Base-by-base conservation (phyloP, 768 basidiomycete genomes). In the Suillus subluteus region DNA sequence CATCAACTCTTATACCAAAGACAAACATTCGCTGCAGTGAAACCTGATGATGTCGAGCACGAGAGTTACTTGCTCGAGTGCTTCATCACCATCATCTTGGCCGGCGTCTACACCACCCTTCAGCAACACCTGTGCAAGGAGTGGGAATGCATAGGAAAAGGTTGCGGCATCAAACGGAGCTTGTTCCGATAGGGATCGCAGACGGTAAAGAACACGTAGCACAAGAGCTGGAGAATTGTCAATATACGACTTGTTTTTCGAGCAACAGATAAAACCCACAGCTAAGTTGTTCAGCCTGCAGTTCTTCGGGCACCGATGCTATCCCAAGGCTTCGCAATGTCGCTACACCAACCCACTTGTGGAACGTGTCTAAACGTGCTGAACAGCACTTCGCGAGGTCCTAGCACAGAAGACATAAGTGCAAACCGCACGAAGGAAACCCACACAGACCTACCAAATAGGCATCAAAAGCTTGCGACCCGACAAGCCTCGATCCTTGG, bases 131-230 rank as follows among this genome's bases (percentile, higher is more conserved):
- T 86, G 84, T 12, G 81, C 86, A 5, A 98, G 78, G 15, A 99
- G 82, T 9, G 94, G 91, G 58, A 89, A 91, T 0, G 87, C 78
- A 70, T 96, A 94, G 0, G 92, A 88, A 77, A 93, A 97, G 0
- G 95, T 96, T 2, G 93, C 88, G 0, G 91, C 84, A 73, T 97
- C 94, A 62, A 98, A 90, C 0, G 95, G 88, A 0, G 86, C 79
- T 69, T 94, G 90, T 68, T 96, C 93, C 0, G 94, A 89, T 4
- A 96, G 81, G 66, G 86, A 91, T 23, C 92, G 88, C 0, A 99
- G 76, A 23, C 93, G 88, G 75, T 97, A 92, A 2, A 99, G 82
- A 1, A 99, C 89, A 35, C 98, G 92, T 56, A 93, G 81, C 32
- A 96, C 83, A 40, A 98, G 81, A 7, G 82, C 96, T 96, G 65